phyloP scores from a whole-genome alignment of 2,329 filamentous ascomycete genomes.

The Laburnicola sp. region DNA sequence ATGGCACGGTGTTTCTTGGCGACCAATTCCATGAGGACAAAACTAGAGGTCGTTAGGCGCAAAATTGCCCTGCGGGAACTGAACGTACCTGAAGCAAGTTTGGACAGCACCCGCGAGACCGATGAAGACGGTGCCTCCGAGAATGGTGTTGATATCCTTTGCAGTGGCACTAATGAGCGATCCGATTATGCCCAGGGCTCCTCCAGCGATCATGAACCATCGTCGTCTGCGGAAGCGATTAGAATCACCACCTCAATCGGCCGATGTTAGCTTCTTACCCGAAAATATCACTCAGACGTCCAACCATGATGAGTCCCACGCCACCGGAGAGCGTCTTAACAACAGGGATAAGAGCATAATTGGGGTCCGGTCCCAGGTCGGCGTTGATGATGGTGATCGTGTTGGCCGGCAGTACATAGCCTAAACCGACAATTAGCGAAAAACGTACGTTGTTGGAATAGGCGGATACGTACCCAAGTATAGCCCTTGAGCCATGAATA shows the following conservation, averaged over 20 bases:
- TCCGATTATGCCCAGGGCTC: slow-evolving; percentile 15
- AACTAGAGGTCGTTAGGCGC: slow-evolving; percentile 6
- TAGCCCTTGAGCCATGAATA: slow-evolving; percentile 21
- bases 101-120: slow-evolving; percentile 18
- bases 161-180: slow-evolving; percentile 16
- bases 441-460: background rate
- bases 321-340: slow-evolving; percentile 18
- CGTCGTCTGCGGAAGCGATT: slow-evolving; percentile 7
- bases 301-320: slow-evolving; percentile 12
- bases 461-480: slow-evolving; percentile 15
- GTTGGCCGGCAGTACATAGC: slow-evolving; percentile 17
- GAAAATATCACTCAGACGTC: slow-evolving; percentile 17
- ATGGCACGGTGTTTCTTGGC: slow-evolving; percentile 19
- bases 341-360: slow-evolving; percentile 19
- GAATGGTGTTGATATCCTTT: slow-evolving; percentile 16
- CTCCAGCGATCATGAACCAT: slow-evolving; percentile 20
- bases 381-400: slow-evolving; percentile 21
- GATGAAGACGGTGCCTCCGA: slow-evolving; percentile 20
- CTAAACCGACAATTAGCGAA: background rate
- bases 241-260: too few relatives aligned
- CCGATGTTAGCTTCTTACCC: slow-evolving; percentile 5
- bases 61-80: too few relatives aligned
- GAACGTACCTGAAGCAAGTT: slow-evolving; percentile 17
- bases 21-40: slow-evolving; percentile 19
- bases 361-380: slow-evolving; percentile 20